phyloP scores from a whole-genome alignment of 106 monocot species.

The Allium sativum region DNA sequence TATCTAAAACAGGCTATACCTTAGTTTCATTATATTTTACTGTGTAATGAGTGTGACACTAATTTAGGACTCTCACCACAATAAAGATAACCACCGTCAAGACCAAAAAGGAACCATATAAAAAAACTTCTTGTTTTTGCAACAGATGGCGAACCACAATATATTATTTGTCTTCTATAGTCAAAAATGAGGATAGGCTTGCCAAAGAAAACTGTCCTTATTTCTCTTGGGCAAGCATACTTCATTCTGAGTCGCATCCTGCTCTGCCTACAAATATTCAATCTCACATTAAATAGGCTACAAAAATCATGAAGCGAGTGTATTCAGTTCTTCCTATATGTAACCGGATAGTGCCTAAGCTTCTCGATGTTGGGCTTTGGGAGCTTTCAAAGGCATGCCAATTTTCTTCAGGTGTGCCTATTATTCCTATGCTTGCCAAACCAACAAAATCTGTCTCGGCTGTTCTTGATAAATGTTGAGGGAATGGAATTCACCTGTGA shows the following conservation, averaged over 20 bases:
- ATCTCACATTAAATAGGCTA: conserved; percentile 71
- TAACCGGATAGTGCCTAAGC: conserved; percentile 65
- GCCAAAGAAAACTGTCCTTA: conserved; percentile 92
- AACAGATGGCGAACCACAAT: conserved; percentile 63
- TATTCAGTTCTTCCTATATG: conserved; percentile 92
- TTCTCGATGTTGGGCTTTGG: conserved; percentile 80
- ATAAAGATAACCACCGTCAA: too few species aligned
- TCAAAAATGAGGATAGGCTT: conserved; percentile 96
- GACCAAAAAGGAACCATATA: conserved; percentile 95
- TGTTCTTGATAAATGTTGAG: conserved; percentile 92
- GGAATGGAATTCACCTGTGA: conserved; percentile 90
- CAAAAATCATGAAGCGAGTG: conserved; percentile 81
- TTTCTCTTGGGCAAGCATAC: conserved; percentile 87
- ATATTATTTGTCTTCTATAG: conserved; percentile 26
- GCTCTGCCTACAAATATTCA: conserved; percentile 26
- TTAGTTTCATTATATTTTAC: too few species aligned
- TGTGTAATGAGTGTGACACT: too few species aligned
- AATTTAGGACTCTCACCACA: too few species aligned
- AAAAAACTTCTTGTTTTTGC: conserved; percentile 98
- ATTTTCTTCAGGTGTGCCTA: conserved; percentile 86
- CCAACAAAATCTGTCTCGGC: conserved; percentile 96
- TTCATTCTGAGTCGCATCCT: conserved; percentile 39
- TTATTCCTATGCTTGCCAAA: conserved; percentile 95
- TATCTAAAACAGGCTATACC: too few species aligned
- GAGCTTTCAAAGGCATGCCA: conserved; percentile 69